phyloP scores from a whole-genome alignment of 768 basidiomycete species.

The Hypholoma sublateritium region DNA sequence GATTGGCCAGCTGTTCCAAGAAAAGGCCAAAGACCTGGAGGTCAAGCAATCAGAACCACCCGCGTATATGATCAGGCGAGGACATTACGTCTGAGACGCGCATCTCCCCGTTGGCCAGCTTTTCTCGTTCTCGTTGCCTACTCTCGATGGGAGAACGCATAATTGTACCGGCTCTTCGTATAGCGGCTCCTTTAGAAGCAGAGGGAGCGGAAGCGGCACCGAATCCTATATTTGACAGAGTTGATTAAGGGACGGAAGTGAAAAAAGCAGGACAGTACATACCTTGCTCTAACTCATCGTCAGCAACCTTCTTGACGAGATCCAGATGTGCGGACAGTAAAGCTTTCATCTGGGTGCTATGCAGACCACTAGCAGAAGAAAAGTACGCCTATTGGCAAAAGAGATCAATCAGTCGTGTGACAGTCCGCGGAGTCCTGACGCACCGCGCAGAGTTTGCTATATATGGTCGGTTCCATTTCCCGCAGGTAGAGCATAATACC shows the following conservation, averaged over 20 bases:
- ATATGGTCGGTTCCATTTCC: constrained; percentile 91
- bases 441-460: constrained; percentile 89
- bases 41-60: neutral
- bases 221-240: constrained; percentile 40
- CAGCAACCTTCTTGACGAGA: constrained; percentile 62
- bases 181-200: constrained; percentile 50
- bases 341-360: constrained; percentile 77
- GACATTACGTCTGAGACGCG: constrained; percentile 66
- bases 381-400: constrained; percentile 79
- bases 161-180: constrained; percentile 82
- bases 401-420: constrained; percentile 2
- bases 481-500: constrained; percentile 91
- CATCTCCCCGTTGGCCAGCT: constrained; percentile 60
- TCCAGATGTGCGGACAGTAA: constrained; percentile 59
- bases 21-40: constrained; percentile 71
- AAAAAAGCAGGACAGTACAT: constrained; percentile 13
- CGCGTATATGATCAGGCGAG: neutral
- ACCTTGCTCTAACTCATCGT: constrained; percentile 80
- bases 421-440: constrained; percentile 25
- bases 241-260: neutral
- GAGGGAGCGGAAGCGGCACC: constrained; percentile 36
- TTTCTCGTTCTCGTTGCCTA: constrained; percentile 61
- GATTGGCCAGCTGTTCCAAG: constrained; percentile 71
- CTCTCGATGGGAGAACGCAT: constrained; percentile 77
- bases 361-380: constrained; percentile 79